A percentile compares a stretch with the other conserved stretches of the same genome.
Conservation (phyloP, 495 filamentous ascomycete species). For the Acidiella bohemica region DNA sequence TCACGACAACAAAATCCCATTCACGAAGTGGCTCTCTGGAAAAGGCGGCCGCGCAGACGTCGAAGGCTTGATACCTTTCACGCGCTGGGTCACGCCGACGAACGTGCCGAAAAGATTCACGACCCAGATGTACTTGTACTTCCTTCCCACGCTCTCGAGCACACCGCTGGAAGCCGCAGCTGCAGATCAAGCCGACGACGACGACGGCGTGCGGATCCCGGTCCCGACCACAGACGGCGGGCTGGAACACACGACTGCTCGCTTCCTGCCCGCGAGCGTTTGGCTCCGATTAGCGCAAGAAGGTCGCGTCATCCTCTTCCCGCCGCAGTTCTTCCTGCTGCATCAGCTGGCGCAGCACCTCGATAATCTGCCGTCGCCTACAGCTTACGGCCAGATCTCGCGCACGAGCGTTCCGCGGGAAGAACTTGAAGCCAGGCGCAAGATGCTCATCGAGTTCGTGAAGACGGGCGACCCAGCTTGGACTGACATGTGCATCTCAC, state of each 20-base stretch:
- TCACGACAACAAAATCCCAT: slow-evolving; percentile 46
- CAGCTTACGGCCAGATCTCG: slow-evolving; percentile 15
- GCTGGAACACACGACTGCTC: slow-evolving; percentile 66
- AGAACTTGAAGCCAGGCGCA: slow-evolving; percentile 41
- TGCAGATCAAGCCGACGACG: neutral
- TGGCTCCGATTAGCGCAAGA: slow-evolving; percentile 52
- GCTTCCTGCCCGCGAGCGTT: slow-evolving; percentile 52
- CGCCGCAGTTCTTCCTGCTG: slow-evolving; percentile 77
- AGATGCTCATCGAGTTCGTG: slow-evolving; percentile 45
- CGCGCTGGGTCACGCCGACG: slow-evolving; percentile 77
- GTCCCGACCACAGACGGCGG: slow-evolving; percentile 71
- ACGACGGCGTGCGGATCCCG: slow-evolving; percentile 31
- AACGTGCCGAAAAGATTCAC: slow-evolving; percentile 61
- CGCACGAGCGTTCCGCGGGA: slow-evolving; percentile 26
- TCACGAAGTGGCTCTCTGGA: slow-evolving; percentile 50
- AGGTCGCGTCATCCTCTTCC: slow-evolving; percentile 70
- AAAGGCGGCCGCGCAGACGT: slow-evolving; percentile 51
- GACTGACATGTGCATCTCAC: slow-evolving; percentile 67
- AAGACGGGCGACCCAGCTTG: slow-evolving; percentile 46
- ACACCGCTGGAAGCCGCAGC: slow-evolving; percentile 20
- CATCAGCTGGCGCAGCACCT: slow-evolving; percentile 51
- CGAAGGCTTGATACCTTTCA: slow-evolving; percentile 67
- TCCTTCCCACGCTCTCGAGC: slow-evolving; percentile 53
- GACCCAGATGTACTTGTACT: slow-evolving; percentile 93
- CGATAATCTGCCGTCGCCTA: slow-evolving; percentile 29